Base-by-base conservation (phyloP, 2,329 filamentous ascomycete species). In the Pestalotiopsis fici region DNA sequence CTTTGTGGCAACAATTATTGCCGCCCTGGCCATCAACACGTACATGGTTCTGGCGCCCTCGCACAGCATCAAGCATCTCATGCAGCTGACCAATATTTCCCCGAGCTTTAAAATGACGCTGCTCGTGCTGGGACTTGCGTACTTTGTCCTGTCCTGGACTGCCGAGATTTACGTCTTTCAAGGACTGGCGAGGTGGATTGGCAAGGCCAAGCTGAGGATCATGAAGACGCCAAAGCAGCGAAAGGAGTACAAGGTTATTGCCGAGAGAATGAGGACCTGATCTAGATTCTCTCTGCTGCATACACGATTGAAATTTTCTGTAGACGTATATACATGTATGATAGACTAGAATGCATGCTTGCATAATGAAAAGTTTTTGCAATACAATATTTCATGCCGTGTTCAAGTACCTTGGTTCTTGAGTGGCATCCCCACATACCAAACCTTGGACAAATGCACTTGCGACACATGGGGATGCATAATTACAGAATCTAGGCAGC, bases 211-310 rank as follows among this genome's bases (percentile, higher is more conserved):
- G 75, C 80, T 86, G 63, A 80, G 78, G n/a, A 65, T 94, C 77
- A 80, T 87, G 72, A 78, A 87, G 62, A 85, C 84, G 75, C 81
- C 83, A 56, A 98, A 98, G 83, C 89, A 91, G 80, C 87, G 94
- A 71, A 97, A 97, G 80, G 85, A 90, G 81, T 98, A 98, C 77
- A 98, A 98, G 82, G 73, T 93, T 23, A 90, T 98, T 35, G 77
- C 86, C 62, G 92, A 96, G 75, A 83, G 88, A 66, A 92, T 91
- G 87, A 80, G 81, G 65, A 77, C 76, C 57, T 83, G 71, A 56
- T 37, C 31, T 7, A 35, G 31, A 47, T 47, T 3, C 11, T 15
- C 43, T 50, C 43, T 12, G 43, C 18, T 18, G 55, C 31, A 35
- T 35, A 35, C 31, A 35, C 12, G 15, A 27, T 57, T 25, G 55